Evolutionary conservation across 139 green algal genomes (phyloP).

Genomic region (Edaphochlamys debaryana): DNA sequence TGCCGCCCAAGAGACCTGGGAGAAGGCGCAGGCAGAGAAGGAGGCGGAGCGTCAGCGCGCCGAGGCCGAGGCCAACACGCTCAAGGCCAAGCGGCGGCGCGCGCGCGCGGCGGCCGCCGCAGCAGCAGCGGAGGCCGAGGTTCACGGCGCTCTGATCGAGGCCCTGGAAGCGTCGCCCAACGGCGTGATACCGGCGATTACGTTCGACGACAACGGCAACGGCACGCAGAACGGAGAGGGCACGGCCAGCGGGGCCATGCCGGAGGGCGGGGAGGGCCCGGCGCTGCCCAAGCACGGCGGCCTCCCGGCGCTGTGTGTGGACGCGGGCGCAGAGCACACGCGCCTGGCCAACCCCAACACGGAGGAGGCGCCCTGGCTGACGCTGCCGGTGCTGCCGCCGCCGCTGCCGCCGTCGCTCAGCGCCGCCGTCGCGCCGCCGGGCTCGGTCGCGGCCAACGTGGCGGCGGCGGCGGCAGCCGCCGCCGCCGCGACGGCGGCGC

Average conservation of each 20-base stretch:
- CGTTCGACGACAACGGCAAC: neutral
- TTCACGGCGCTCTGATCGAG: neutral
- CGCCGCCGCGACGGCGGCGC: neutral
- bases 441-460: neutral
- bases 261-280: neutral
- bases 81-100: slow-evolving; percentile 43
- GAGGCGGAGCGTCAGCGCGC: neutral
- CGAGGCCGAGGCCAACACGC: slow-evolving; percentile 39
- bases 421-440: too few relatives aligned
- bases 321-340: neutral
- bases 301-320: slow-evolving; percentile 6
- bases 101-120: neutral
- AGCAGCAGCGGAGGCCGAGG: neutral
- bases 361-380: neutral
- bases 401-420: neutral
- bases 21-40: neutral
- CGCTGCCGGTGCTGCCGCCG: neutral
- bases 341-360: neutral
- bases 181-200: neutral
- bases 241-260: neutral
- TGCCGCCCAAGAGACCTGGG: slow-evolving; percentile 25
- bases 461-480: neutral
- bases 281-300: slow-evolving; percentile 22
- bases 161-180: too few relatives aligned
- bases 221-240: too few relatives aligned